A percentile compares a stretch with the other conserved stretches of the same genome.
These are phyloP conservation scores for Bisporella sp. DNA, from an alignment of 2,329 filamentous ascomycete species.

Conservation along the genomic window DNA sequence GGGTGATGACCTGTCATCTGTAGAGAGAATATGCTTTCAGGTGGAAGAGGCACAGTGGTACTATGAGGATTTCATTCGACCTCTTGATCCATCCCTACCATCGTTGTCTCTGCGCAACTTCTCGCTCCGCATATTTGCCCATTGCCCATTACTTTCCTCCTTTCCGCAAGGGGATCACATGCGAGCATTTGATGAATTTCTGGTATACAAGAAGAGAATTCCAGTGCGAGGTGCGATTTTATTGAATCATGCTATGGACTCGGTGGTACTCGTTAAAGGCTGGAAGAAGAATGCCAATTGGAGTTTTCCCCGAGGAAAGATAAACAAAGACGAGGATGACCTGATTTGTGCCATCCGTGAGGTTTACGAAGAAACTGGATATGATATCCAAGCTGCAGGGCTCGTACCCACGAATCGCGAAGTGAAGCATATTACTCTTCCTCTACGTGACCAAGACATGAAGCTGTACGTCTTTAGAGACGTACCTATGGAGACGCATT, in stretches of 20 bases:
- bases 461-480: conserved; percentile 86
- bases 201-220: conserved; percentile 89
- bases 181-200: conserved; percentile 82
- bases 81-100: conserved; percentile 76
- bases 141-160: conserved; percentile 79
- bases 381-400: conserved; percentile 69
- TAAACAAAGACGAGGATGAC: conserved; percentile 95
- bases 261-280: conserved; percentile 86
- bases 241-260: conserved; percentile 90
- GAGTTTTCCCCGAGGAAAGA: conserved; percentile 96
- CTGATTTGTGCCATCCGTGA: conserved; percentile 90
- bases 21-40: conserved; percentile 95
- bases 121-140: conserved; percentile 84
- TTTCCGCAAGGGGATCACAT: conserved; percentile 74
- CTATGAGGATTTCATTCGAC: conserved; percentile 98
- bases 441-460: conserved; percentile 89
- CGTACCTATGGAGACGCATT: conserved; percentile 78
- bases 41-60: conserved; percentile 99
- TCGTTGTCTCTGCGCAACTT: conserved; percentile 81
- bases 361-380: conserved; percentile 93
- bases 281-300: conserved; percentile 97
- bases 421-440: conserved; percentile 79
- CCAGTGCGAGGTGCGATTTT: conserved; percentile 92
- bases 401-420: conserved; percentile 65
- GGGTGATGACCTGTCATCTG: conserved; percentile 78